Conservation (phyloP, 2,329 filamentous ascomycete genomes). For the Epichloe baconii region DNA sequence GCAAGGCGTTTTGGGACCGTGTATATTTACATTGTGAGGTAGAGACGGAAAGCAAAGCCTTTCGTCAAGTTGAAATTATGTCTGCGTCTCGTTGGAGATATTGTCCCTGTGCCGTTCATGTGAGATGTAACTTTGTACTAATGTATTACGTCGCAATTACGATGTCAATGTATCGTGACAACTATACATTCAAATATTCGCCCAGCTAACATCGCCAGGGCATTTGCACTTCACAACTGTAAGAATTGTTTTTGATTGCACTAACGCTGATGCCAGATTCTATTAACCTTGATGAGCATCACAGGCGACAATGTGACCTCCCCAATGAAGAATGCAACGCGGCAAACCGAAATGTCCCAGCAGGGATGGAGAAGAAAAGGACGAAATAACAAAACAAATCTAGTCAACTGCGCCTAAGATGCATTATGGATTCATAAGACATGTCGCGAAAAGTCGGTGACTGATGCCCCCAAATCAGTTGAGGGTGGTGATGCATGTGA, state of each 20-base stretch:
- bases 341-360: neutral
- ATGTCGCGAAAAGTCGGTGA: neutral
- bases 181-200: too few relatives aligned
- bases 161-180: too few relatives aligned
- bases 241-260: neutral
- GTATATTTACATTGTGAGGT: constrained; percentile 21
- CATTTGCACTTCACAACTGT: neutral
- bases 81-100: neutral
- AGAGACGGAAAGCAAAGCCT: neutral
- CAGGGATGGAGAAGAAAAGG: neutral
- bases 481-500: neutral
- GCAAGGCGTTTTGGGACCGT: constrained; percentile 25
- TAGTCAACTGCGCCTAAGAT: constrained; percentile 7
- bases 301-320: neutral
- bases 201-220: neutral
- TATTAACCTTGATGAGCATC: neutral
- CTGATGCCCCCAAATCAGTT: neutral
- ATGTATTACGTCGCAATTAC: neutral
- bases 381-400: neutral
- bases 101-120: neutral
- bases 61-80: neutral
- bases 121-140: neutral
- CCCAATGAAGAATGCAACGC: neutral
- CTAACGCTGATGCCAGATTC: neutral
- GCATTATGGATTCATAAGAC: constrained; percentile 4